A percentile compares a stretch with the other conserved stretches of the same genome.
phyloP scores from a whole-genome alignment of 2,329 filamentous ascomycete genomes.

The Cladophialophora exuberans region DNA sequence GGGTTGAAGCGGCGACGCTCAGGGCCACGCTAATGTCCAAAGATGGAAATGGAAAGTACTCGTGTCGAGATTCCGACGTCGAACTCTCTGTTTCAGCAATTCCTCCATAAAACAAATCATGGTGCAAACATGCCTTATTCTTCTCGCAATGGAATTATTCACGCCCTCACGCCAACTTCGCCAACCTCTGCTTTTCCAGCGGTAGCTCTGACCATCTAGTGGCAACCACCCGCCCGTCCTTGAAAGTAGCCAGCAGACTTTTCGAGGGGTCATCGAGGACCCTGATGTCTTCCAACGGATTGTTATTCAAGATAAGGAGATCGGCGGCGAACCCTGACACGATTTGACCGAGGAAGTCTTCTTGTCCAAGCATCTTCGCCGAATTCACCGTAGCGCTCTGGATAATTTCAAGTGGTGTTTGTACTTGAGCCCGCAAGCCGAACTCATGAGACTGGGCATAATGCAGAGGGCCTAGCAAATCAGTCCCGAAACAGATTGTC shows the following conservation, averaged over 20 bases:
- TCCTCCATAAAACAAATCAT: too few species aligned
- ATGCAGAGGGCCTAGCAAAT: constrained; percentile 56
- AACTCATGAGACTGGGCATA: constrained; percentile 56
- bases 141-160: too few species aligned
- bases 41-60: too few species aligned
- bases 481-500: constrained; percentile 60
- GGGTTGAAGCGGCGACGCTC: too few species aligned
- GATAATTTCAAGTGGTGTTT: neutral
- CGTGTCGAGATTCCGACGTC: too few species aligned
- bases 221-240: constrained; percentile 54
- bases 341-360: constrained; percentile 54
- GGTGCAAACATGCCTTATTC: too few species aligned
- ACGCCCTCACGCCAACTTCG: too few species aligned
- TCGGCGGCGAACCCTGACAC: constrained; percentile 57
- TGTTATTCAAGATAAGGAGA: constrained; percentile 55
- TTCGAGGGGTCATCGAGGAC: constrained; percentile 54
- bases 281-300: constrained; percentile 59
- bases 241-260: constrained; percentile 54
- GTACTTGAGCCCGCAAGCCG: constrained; percentile 42
- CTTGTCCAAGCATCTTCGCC: constrained; percentile 48
- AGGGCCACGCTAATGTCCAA: too few species aligned
- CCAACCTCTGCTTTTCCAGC: too few species aligned
- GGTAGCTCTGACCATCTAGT: constrained; percentile 12
- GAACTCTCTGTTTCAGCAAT: too few species aligned
- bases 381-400: neutral